Base-by-base conservation (phyloP, 768 basidiomycete genomes). In the Mycena galopus region DNA sequence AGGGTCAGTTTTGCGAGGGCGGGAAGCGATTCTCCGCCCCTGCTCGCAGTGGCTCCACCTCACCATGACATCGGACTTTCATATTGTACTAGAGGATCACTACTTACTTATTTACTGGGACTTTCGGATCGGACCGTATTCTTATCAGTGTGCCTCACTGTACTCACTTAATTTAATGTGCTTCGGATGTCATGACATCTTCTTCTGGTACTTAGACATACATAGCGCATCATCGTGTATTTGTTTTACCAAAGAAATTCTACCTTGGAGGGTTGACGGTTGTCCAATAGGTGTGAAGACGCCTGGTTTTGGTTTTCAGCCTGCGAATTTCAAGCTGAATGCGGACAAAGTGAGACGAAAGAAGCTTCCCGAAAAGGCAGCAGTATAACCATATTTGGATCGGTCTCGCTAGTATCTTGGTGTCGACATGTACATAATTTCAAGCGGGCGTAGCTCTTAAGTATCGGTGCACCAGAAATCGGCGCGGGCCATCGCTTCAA, bases 1-100 rank as follows among this genome's bases (percentile, higher is more conserved):
- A 77, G 33, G 73, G 74, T 59, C 65, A 73, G 30, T 57, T 64
- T 25, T 62, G 67, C 61, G 75, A 75, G 23, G 71, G 69, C 7
- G 74, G 63, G 11, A 69, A 67, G 29, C 74, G 74, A 25, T 67
- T 69, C 16, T 58, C 67, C 0, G 74, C 67, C 14, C 74, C 71
- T 3, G 63, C 71, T 58, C 74, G 67, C 12, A 72, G 74, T 51
- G 70, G 73, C 7, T 72, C 73, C 44, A 57, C 70, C 7, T 71
- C 73, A 2, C 73, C 73, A 23, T 75, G 69, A 74, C 47, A 17
- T 69, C n/a, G 39, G 14, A 21, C n/a, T 12, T 61, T 50, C 53
- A 60, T 21, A 23, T 37, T n/a, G n/a, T n/a, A n/a, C n/a, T 60
- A 65, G 64, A 56, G 53, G 56, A 57, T 47, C 11, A 25, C 19